Percentiles rank a stretch among this genome's conserved stretches.
Conservation (phyloP, 225 moss, liverwort and hornwort genomes). For the Takakia lepidozioides region DNA sequence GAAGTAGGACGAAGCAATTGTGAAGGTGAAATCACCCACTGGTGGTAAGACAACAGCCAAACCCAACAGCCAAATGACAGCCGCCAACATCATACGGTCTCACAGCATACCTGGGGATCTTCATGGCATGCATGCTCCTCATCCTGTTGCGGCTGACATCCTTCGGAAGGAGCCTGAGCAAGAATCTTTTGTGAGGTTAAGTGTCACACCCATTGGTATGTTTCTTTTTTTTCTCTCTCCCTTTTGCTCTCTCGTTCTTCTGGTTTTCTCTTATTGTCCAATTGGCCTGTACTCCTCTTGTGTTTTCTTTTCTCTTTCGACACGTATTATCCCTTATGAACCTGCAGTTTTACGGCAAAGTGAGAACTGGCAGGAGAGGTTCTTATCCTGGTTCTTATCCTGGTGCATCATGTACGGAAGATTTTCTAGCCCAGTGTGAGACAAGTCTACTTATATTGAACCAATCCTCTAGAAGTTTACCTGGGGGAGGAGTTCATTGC, state of each 20-base stretch:
- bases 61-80: too few relatives aligned
- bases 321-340: too few relatives aligned
- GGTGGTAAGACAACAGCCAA: slow-evolving; percentile 30
- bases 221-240: slow-evolving; percentile 4
- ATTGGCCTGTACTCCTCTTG: not conserved
- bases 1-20: slow-evolving; percentile 33
- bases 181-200: slow-evolving; percentile 80
- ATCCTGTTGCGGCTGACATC: slow-evolving; percentile 90
- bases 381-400: too few relatives aligned
- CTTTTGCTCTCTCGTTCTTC: not conserved
- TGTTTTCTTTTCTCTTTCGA: not conserved
- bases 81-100: slow-evolving; percentile 51
- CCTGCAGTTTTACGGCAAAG: too few relatives aligned
- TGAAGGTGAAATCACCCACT: slow-evolving; percentile 33
- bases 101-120: slow-evolving; percentile 88
- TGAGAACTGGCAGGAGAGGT: too few relatives aligned
- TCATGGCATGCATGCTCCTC: slow-evolving; percentile 73
- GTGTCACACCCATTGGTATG: slow-evolving; percentile 70
- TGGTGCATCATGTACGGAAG: too few relatives aligned
- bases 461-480: too few relatives aligned
- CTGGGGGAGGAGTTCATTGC: too few relatives aligned
- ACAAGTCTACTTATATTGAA: too few relatives aligned
- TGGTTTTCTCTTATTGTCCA: not conserved
- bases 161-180: slow-evolving; percentile 94
- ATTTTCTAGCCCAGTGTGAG: slow-evolving; percentile 34